A percentile compares a stretch with the other conserved stretches of the same genome.
Evolutionary conservation across 1,284 basidiomycete genomes (phyloP).

Genomic region (Cryptococcus sp.): DNA sequence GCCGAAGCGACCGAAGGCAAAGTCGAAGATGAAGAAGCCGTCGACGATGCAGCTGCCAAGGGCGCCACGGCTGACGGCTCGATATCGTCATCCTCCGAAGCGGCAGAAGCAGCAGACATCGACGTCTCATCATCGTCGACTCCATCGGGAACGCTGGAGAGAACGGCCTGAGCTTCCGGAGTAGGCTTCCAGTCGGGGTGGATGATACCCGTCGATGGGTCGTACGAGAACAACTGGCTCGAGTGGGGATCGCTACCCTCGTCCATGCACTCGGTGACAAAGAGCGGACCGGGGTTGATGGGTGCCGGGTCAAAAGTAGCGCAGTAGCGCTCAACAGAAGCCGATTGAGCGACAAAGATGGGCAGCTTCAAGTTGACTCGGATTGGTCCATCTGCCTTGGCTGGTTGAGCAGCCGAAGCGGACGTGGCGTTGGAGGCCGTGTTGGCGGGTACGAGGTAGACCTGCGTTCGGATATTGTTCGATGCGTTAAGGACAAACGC

Average conservation of each 20-base stretch:
- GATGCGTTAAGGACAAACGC: conserved; percentile 57
- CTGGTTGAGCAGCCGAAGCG: conserved; percentile 13
- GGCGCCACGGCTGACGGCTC: neutral
- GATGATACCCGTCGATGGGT: conserved; percentile 51
- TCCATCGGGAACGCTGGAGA: conserved; percentile 13
- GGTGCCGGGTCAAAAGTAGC: conserved; percentile 59
- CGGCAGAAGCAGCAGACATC: neutral
- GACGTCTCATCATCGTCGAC: conserved; percentile 12
- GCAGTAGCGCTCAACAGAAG: conserved; percentile 51
- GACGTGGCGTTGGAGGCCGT: conserved; percentile 4
- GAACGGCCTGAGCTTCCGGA: conserved; percentile 13
- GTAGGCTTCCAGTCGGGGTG: conserved; percentile 52
- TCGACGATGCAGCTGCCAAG: conserved; percentile 32
- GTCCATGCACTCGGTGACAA: conserved; percentile 50
- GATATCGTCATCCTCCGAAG: conserved; percentile 5
- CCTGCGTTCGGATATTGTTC: conserved; percentile 51
- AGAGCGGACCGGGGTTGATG: conserved; percentile 51
- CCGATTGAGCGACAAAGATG: conserved; percentile 48
- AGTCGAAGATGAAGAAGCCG: conserved; percentile 10
- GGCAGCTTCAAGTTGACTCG: conserved; percentile 52
- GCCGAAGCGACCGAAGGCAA: conserved; percentile 22
- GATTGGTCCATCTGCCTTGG: conserved; percentile 23
- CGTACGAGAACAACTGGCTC: conserved; percentile 59
- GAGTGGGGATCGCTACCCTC: conserved; percentile 37
- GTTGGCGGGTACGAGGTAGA: conserved; percentile 50